Percentiles rank a stretch among this genome's conserved stretches.
Evolutionary conservation across 345 rosid genomes (phyloP).

Genomic region (Eucalyptus regnans): DNA sequence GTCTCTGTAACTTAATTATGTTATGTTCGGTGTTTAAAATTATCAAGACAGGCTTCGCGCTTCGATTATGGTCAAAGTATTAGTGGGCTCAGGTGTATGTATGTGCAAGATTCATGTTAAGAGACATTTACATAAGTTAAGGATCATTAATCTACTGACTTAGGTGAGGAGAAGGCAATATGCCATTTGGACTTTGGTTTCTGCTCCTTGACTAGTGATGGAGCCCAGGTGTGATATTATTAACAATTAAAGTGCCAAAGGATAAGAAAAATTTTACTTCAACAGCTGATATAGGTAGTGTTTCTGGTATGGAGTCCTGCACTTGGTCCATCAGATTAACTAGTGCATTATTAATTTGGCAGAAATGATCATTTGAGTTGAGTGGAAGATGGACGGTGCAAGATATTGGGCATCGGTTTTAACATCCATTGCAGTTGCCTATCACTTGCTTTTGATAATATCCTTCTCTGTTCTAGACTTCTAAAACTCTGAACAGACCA

Average conservation of each 20-base stretch:
- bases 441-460: neutral
- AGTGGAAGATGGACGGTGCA: neutral
- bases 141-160: neutral
- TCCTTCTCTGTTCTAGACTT: neutral
- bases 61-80: neutral
- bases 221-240: neutral
- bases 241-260: neutral
- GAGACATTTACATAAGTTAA: neutral
- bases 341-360: neutral
- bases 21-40: neutral
- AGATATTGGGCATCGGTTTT: neutral
- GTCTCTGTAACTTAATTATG: neutral
- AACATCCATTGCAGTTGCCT: neutral
- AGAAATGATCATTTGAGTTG: neutral
- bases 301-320: neutral
- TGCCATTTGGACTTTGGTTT: neutral
- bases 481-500: neutral
- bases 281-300: neutral
- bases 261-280: neutral
- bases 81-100: neutral
- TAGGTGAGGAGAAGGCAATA: neutral
- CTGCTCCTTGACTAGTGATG: neutral
- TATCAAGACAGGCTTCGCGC: neutral
- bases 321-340: neutral
- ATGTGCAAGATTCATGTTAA: neutral